Conservation (phyloP, 2,329 filamentous ascomycete genomes). For the Thermothelomyces thermophilus region DNA sequence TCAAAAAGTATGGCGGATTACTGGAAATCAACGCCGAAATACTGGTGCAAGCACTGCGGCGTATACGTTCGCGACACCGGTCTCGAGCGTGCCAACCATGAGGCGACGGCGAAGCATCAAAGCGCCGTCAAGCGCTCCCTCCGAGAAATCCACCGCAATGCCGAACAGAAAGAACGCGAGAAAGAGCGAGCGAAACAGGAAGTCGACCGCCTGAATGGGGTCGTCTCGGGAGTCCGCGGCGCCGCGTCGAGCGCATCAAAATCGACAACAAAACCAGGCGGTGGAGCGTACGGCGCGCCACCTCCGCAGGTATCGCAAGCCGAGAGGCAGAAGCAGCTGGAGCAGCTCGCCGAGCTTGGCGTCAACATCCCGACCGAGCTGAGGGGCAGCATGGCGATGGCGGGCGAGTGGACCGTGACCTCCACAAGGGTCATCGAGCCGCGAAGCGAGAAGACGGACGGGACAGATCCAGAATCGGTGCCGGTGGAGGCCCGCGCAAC, state of each 20-base stretch:
- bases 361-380: constrained; percentile 76
- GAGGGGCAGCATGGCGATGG: constrained; percentile 74
- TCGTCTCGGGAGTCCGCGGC: constrained; percentile 46
- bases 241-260: background rate
- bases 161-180: constrained; percentile 74
- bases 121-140: constrained; percentile 81
- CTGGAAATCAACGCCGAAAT: constrained; percentile 96
- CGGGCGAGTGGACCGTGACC: constrained; percentile 78
- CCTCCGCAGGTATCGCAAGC: constrained; percentile 45
- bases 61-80: constrained; percentile 87
- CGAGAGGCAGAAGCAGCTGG: constrained; percentile 75
- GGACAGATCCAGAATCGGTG: constrained; percentile 25
- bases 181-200: constrained; percentile 78
- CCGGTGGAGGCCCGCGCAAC: constrained; percentile 26
- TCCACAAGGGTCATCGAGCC: constrained; percentile 54
- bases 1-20: constrained; percentile 76
- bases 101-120: constrained; percentile 80
- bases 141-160: constrained; percentile 76
- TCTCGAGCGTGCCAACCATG: constrained; percentile 83
- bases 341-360: constrained; percentile 82
- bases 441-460: constrained; percentile 35
- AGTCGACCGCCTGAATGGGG: constrained; percentile 75
- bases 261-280: background rate
- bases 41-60: constrained; percentile 98
- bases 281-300: constrained; percentile 7